Base-by-base conservation (phyloP, 768 basidiomycete species). In the Grammothele lineata region DNA sequence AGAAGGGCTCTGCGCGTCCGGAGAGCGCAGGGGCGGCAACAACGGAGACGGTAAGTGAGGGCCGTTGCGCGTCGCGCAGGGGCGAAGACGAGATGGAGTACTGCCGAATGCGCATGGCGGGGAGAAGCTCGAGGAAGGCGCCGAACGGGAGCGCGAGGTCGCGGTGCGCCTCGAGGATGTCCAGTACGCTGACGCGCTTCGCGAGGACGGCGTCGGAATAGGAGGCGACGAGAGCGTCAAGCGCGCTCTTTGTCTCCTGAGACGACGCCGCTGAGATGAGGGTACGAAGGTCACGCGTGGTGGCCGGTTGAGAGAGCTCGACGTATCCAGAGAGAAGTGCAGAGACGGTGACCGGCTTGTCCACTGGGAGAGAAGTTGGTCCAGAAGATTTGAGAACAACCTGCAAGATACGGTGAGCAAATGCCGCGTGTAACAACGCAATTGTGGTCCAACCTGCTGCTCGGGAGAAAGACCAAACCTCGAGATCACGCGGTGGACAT, bases 51-150 rank as follows among this genome's bases (percentile, higher is more conserved):
- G 75, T 75, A 25, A 77, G 64, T n/a, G 71, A 68, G 24, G 69
- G 69, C 36, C 63, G 66, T 26, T 60, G 55, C 6, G 74, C 62
- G 48, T 72, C 66, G 66, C 69, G 69, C 7, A 77, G 62, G 3
- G 74, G 74, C 1, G 73, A 74, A 1, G 72, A 74, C 0, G 75
- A 75, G 51, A 76, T 76, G 3, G 73, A 75, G 61, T 77, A 75
- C 58, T 76, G 74, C 19, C 75, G 62, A 41, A 74, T 63, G 30
- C 73, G 71, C 69, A 76, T 75, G 3, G 73, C 56, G 8, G 73
- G 74, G 8, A 76, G 66, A 57, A 72, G 63, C 17, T 59, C 58
- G 24, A 77, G 56, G 62, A 69, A 75, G 3, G 62, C 58, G 10
- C 58, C 55, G 25, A 76, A 62, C 14, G 67, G 50, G 18, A 75